Base-by-base conservation (phyloP, 805 yeast species). In the Yarrowia sp. region DNA sequence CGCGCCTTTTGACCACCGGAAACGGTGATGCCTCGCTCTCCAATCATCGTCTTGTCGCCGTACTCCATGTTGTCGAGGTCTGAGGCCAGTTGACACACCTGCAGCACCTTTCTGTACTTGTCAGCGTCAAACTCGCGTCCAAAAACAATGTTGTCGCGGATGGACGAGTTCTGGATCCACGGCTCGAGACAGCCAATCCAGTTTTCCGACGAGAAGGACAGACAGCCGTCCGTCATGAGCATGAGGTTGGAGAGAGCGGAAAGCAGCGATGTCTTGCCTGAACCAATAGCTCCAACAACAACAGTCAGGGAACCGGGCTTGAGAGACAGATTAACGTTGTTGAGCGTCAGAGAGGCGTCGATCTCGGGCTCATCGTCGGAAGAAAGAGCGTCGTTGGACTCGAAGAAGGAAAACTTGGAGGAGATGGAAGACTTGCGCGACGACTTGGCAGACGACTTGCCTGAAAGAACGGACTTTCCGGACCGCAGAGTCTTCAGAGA, bases 1-100 rank as follows among this genome's bases (percentile, higher is more conserved):
- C 97, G 82, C 0, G 96, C 94, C 76, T 90, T 90, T 71, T 90
- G 97, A 55, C 97, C 97, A 56, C 97, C 97, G 10, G 94, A 87
- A 46, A 90, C 75, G 0, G 94, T 90, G 63, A 90, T 86, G 68
- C 97, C 97, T 65, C 92, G 80, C 71, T 90, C 97, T 64, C 96
- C 97, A 66, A 90, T 87, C 73, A 90, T 96, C 0, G 93, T 87
- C 64, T 71, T 70, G 69, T 90, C 97, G 27, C 94, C 91, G 36
- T 85, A 89, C 4, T 86, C 85, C 33, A 90, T 76, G 31, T 80
- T 78, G 12, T 81, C 80, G 64, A 90, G 76, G 72, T 90, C 97
- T 25, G 80, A 78, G 41, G 78, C 79, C 62, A 90, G 75, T 0
- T 88, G 83, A 72, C 96, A 90, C 0, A 84, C 85, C 42, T 78